Conservation (phyloP, 208 protist species). For the Crithidia expoeki region DNA sequence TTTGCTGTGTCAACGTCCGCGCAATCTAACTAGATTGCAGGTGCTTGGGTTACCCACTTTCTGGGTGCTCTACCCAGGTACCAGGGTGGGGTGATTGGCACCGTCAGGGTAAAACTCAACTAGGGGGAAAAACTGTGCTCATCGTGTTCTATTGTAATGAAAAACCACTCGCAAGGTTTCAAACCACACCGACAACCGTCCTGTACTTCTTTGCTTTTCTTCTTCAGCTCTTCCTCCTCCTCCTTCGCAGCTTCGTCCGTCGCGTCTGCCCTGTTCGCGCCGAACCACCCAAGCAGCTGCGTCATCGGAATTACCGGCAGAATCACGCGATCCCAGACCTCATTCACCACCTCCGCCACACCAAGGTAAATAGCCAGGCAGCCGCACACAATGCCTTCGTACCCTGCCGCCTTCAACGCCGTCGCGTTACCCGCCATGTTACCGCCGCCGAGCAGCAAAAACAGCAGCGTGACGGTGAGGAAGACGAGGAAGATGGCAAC, state of each 20-base stretch:
- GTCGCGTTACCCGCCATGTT: slow-evolving; percentile 22
- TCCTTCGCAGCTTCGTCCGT: neutral
- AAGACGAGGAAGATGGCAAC: slow-evolving; percentile 2
- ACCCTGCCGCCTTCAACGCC: slow-evolving; percentile 30
- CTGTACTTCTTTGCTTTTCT: slow-evolving; percentile 1
- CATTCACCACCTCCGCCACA: slow-evolving; percentile 45
- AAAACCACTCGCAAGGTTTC: no score
- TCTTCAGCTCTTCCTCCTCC: slow-evolving; percentile 1
- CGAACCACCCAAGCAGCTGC: slow-evolving; percentile 18
- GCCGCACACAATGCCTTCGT: slow-evolving; percentile 44
- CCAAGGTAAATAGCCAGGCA: slow-evolving; percentile 46
- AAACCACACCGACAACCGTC: neutral
- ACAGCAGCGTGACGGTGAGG: slow-evolving; percentile 15
- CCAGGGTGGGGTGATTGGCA: no score
- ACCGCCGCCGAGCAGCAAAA: slow-evolving; percentile 8
- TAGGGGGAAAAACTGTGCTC: no score
- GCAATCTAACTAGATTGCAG: no score
- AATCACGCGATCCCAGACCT: slow-evolving; percentile 35
- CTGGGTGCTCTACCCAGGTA: no score
- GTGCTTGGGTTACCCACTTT: no score
- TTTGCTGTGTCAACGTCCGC: no score
- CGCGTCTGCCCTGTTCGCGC: slow-evolving; percentile 11
- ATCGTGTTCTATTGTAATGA: no score
- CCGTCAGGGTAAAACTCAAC: no score
- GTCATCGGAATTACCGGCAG: slow-evolving; percentile 33